phyloP scores from a whole-genome alignment of 2,329 filamentous ascomycete species.

The Endothia cerciana region DNA sequence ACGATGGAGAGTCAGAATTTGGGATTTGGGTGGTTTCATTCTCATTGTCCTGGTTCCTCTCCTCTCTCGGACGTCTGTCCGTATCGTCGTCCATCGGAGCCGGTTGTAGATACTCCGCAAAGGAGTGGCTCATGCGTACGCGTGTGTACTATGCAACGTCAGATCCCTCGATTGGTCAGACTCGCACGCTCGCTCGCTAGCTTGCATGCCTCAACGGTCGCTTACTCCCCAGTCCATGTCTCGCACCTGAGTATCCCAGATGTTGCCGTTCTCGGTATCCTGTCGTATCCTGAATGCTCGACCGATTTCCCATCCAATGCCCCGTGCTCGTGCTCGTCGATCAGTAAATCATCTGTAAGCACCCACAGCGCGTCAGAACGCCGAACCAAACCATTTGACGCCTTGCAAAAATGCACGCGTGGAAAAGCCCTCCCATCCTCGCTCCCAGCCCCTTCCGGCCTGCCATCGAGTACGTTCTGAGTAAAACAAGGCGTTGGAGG shows the following conservation, averaged over 20 bases:
- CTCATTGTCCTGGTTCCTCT: not conserved
- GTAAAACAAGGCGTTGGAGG: not conserved
- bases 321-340: not conserved
- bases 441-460: not conserved
- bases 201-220: not conserved
- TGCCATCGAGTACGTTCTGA: not conserved
- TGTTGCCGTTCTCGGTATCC: not conserved
- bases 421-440: too few species aligned
- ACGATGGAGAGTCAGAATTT: not conserved
- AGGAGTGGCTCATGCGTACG: not conserved
- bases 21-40: not conserved
- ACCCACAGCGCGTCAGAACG: not conserved
- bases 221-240: not conserved
- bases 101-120: not conserved
- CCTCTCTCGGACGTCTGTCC: not conserved
- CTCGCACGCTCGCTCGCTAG: not conserved
- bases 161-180: not conserved
- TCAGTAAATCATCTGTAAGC: not conserved
- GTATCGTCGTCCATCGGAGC: not conserved
- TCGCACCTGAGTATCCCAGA: not conserved
- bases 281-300: not conserved
- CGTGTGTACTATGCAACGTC: not conserved
- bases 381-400: not conserved
- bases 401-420: constrained; percentile 6
- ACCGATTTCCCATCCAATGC: not conserved